Percentiles rank a stretch among this genome's conserved stretches.
These are phyloP conservation scores for Lantana camara DNA, from an alignment of 257 asterid genomes.

Conservation along the genomic window DNA sequence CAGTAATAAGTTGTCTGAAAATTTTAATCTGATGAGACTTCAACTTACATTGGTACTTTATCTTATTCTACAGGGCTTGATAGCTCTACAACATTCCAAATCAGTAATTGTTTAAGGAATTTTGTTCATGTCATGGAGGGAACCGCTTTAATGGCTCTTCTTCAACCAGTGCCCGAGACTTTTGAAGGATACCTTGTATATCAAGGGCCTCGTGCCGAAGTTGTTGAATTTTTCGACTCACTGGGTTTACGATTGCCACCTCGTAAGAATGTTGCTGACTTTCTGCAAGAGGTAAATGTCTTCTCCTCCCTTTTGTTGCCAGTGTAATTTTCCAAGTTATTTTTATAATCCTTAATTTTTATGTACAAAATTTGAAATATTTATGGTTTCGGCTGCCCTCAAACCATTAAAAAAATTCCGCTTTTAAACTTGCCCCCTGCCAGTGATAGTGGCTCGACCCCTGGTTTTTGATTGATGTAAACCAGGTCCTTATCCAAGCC, in stretches of 20 bases:
- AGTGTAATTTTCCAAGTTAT: too few species aligned
- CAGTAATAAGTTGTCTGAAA: too few species aligned
- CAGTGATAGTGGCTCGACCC: too few species aligned
- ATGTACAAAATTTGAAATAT: too few species aligned
- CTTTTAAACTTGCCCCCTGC: too few species aligned
- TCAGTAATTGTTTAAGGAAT: slow-evolving; percentile 76
- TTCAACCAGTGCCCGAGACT: slow-evolving; percentile 95
- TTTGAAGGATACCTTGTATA: slow-evolving; percentile 82
- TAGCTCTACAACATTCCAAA: slow-evolving; percentile 92
- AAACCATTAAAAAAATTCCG: too few species aligned
- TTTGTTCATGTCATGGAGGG: slow-evolving; percentile 90
- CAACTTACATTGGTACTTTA: too few species aligned
- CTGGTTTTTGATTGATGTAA: slow-evolving; percentile 6
- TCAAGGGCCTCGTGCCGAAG: slow-evolving; percentile 76
- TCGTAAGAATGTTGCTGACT: slow-evolving; percentile 88
- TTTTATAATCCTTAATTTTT: too few species aligned
- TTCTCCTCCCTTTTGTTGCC: neutral
- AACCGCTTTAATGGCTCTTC: slow-evolving; percentile 85
- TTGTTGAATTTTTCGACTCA: slow-evolving; percentile 73
- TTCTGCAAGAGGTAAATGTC: slow-evolving; percentile 79
- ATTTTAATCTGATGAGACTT: too few species aligned
- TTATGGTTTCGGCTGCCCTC: too few species aligned
- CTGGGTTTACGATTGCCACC: slow-evolving; percentile 85
- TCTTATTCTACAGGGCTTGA: slow-evolving; percentile 75
- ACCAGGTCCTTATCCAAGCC: slow-evolving; percentile 3